Conservation (phyloP, 1,139 yeast genomes). For the Kodamaea plutei region DNA sequence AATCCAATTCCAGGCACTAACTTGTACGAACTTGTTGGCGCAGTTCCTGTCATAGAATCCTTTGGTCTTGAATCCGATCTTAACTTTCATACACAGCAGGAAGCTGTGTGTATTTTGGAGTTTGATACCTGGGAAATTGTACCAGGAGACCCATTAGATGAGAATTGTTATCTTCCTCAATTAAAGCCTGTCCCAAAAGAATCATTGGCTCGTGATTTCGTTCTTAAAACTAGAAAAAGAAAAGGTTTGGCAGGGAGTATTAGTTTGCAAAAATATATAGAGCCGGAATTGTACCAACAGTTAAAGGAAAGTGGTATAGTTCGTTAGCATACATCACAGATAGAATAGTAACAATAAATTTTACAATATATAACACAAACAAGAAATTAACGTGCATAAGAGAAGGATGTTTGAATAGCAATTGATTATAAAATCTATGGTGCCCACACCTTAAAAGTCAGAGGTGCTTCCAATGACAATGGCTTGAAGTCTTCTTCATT, state of each 20-base stretch:
- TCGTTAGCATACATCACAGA: too few relatives aligned
- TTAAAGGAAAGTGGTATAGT: conserved; percentile 47
- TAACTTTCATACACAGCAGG: conserved; percentile 72
- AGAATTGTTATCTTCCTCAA: conserved; percentile 56
- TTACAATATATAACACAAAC: conserved; percentile 3
- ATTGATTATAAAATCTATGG: too few relatives aligned
- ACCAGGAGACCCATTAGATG: conserved; percentile 90
- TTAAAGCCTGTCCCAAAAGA: conserved; percentile 69
- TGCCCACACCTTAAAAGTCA: conserved; percentile 85
- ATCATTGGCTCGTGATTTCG: conserved; percentile 82
- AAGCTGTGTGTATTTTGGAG: conserved; percentile 63
- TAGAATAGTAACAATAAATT: conserved; percentile 1
- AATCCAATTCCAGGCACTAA: conserved; percentile 73
- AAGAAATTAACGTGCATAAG: conserved; percentile 2
- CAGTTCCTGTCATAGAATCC: conserved; percentile 85
- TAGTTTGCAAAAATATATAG: conserved; percentile 64
- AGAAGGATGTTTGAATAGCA: neutral
- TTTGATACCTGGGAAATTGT: conserved; percentile 74
- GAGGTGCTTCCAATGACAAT: conserved; percentile 77
- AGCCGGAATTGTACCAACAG: conserved; percentile 50
- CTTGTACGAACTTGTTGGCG: conserved; percentile 57
- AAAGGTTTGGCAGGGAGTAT: conserved; percentile 86
- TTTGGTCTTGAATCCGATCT: conserved; percentile 86
- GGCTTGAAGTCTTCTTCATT: conserved; percentile 50
- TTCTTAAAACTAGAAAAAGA: conserved; percentile 80